Base-by-base conservation (phyloP, 257 asterid genomes). In the Scutellaria baicalensis region DNA sequence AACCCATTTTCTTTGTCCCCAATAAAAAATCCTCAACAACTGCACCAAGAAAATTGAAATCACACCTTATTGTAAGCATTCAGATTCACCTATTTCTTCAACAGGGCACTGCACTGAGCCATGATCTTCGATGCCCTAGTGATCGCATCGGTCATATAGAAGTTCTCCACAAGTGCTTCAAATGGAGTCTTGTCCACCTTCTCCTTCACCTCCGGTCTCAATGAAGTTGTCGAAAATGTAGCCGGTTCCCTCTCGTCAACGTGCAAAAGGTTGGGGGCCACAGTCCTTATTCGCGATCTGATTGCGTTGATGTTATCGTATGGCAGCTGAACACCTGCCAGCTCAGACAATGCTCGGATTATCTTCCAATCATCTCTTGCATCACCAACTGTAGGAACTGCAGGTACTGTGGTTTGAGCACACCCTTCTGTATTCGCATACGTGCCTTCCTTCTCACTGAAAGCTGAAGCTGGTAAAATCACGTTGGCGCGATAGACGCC, bases 301-400 rank as follows among this genome's bases (percentile, higher is more conserved):
- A 94, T 70, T 16, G 83, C 91, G 67, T 77, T 72, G 6, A 91
- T 79, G 33, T 78, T 80, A 67, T 88, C 86, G 43, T 91, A 94
- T 8, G 95, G 96, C 17, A 94, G 77, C 13, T 58, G 45, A 18
- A 71, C 78, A 18, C 97, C 97, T 12, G 96, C 81, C 58, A 94
- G 82, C 83, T 91, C 96, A 35, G 99, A 86, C 71, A 94, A 55
- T 0, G 99, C 99, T 76, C 97, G 69, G 7, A 94, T 71, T 12
- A 94, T 91, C 75, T 85, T 94, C 99, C 99, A 94, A 79, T 94
- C 99, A 44, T 91, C 99, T 68, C 99, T 71, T 4, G 99, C 86
- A 71, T 91, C 99, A 39, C 99, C 99, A 17, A 91, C 99, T 5
- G 99, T 91, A 13, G 99, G 99, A 20, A 94, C 99, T 6, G 97